These are phyloP conservation scores for Rhodotorula glutinis DNA, from an alignment of 1,284 basidiomycete genomes.

Conservation along the genomic window DNA sequence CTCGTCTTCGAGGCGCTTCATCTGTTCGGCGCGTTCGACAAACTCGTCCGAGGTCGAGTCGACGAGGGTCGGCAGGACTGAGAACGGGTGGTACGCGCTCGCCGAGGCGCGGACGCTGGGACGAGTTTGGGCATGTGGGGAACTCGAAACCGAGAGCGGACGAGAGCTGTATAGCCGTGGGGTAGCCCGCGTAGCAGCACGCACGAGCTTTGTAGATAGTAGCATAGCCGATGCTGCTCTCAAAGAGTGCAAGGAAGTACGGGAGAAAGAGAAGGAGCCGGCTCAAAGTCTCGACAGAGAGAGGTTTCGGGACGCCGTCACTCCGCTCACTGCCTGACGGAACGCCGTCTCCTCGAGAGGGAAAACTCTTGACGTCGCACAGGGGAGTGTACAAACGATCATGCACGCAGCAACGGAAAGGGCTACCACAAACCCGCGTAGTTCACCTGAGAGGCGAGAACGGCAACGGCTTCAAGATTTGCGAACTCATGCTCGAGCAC, in stretches of 20 bases:
- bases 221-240: background rate
- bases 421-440: too few species aligned
- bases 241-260: too few species aligned
- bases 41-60: conserved; percentile 20
- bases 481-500: conserved; percentile 71
- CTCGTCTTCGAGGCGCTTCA: conserved; percentile 9
- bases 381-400: too few species aligned
- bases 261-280: too few species aligned
- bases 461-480: conserved; percentile 66
- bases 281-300: too few species aligned
- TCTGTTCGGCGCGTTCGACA: conserved; percentile 8
- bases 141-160: background rate
- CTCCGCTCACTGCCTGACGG: too few species aligned
- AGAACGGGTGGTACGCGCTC: conserved; percentile 1
- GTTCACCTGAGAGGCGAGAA: conserved; percentile 55
- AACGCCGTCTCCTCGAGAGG: background rate
- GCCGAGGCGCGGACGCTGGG: background rate
- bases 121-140: background rate
- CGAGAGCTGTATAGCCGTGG: background rate
- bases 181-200: background rate
- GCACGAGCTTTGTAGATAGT: background rate
- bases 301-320: too few species aligned
- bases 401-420: too few species aligned
- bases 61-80: conserved; percentile 22
- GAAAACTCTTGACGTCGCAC: background rate